These are phyloP conservation scores for Megacollybia marginata DNA, from an alignment of 768 basidiomycete species.

Conservation along the genomic window DNA sequence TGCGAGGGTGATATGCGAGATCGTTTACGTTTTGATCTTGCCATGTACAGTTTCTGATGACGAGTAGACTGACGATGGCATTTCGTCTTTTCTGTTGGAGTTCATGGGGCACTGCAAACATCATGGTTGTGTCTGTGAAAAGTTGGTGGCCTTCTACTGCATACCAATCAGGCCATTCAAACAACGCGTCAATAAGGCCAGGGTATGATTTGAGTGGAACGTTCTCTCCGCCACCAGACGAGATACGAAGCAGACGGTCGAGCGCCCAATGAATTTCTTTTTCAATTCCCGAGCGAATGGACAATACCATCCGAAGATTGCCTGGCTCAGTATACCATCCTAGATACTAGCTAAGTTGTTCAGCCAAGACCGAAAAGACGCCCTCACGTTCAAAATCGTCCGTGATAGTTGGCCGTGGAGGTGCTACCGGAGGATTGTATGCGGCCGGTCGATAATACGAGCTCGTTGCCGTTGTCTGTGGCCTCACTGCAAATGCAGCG, in stretches of 20 bases:
- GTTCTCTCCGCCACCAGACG: conserved; percentile 52
- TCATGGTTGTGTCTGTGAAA: conserved; percentile 27
- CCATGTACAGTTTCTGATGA: conserved; percentile 81
- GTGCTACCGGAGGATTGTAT: conserved; percentile 8
- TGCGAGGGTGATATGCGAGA: conserved; percentile 50
- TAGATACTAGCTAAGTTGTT: conserved; percentile 19
- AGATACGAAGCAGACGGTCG: conserved; percentile 76
- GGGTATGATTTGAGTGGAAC: conserved; percentile 68
- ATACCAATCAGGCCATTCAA: conserved; percentile 88
- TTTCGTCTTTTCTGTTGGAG: conserved; percentile 54
- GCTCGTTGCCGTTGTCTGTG: neutral
- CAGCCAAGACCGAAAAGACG: conserved; percentile 1
- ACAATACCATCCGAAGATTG: conserved; percentile 86
- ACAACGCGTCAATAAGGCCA: conserved; percentile 75
- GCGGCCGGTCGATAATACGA: neutral
- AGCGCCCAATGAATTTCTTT: conserved; percentile 87
- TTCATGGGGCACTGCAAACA: conserved; percentile 53
- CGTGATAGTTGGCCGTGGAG: conserved; percentile 36
- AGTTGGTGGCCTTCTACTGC: conserved; percentile 50
- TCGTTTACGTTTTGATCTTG: conserved; percentile 60
- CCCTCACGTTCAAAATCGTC: conserved; percentile 74
- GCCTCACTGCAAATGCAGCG: neutral
- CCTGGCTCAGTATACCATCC: conserved; percentile 85
- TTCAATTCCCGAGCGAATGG: conserved; percentile 76
- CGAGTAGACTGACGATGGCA: conserved; percentile 78